phyloP scores from a whole-genome alignment of 768 basidiomycete species.

The Lanmaoa rubissima region DNA sequence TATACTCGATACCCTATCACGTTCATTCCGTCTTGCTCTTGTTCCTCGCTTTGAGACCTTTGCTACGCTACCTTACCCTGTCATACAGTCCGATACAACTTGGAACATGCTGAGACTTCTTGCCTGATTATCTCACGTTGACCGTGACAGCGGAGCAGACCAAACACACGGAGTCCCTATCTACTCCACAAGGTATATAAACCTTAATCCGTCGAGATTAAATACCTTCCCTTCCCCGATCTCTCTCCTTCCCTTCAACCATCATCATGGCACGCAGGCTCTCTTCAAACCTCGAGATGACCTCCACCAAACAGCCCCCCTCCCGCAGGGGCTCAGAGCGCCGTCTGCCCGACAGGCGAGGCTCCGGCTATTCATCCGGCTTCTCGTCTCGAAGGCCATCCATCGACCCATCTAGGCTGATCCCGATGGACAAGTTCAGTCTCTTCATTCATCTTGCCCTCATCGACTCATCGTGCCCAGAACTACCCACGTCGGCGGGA shows the following conservation, averaged over 20 bases:
- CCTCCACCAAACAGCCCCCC: slow-evolving; percentile 28
- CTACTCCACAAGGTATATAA: slow-evolving; percentile 3
- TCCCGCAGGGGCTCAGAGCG: slow-evolving; percentile 48
- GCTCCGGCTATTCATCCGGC: slow-evolving; percentile 44
- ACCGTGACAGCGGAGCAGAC: neutral
- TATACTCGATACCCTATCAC: slow-evolving; percentile 27
- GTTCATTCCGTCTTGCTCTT: slow-evolving; percentile 16
- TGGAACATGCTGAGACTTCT: neutral
- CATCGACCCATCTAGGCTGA: slow-evolving; percentile 73
- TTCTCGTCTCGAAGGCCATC: slow-evolving; percentile 62
- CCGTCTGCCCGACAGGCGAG: slow-evolving; percentile 44
- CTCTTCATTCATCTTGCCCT: neutral
- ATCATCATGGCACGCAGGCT: slow-evolving; percentile 28
- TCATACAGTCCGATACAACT: neutral
- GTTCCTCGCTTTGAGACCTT: slow-evolving; percentile 10
- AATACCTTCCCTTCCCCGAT: neutral
- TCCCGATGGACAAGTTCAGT: slow-evolving; percentile 77
- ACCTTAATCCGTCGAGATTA: slow-evolving; percentile 16
- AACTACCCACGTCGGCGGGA: slow-evolving; percentile 50
- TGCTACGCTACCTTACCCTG: slow-evolving; percentile 4
- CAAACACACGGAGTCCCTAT: neutral
- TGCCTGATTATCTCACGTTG: slow-evolving; percentile 9
- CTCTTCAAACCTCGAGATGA: slow-evolving; percentile 33
- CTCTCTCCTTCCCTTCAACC: slow-evolving; percentile 4
- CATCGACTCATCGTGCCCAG: slow-evolving; percentile 32